A percentile compares a stretch with the other conserved stretches of the same genome.
These are phyloP conservation scores for Phytophthora quininea DNA, from an alignment of 352 stramenopile genomes.

Conservation along the genomic window DNA sequence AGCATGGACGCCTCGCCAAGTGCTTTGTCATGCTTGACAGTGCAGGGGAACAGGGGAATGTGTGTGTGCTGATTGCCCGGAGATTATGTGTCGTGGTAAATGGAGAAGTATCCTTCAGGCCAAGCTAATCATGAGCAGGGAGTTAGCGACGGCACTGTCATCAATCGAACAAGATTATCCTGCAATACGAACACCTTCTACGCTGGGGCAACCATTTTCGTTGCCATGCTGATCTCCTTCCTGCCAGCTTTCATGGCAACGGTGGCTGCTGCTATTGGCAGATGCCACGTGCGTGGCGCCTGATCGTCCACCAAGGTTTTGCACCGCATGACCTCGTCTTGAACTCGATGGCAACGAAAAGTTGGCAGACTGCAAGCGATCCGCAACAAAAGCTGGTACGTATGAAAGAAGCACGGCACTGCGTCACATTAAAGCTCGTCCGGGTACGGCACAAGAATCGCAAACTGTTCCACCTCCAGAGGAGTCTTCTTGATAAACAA, in stretches of 20 bases:
- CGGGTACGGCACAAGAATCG: conserved; percentile 38
- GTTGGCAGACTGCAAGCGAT: background rate
- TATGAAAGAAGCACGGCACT: background rate
- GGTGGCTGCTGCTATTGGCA: background rate
- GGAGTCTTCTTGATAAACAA: conserved; percentile 38
- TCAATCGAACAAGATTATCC: background rate
- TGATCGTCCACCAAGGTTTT: background rate
- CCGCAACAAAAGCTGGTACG: background rate
- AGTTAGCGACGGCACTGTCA: background rate
- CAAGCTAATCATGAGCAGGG: background rate
- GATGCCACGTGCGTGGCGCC: background rate
- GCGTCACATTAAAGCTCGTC: conserved; percentile 20
- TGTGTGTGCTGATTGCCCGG: too few relatives aligned
- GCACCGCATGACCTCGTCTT: too few relatives aligned
- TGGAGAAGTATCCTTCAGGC: too few relatives aligned
- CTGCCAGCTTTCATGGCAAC: background rate
- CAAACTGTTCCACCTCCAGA: conserved; percentile 35
- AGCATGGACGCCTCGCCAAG: background rate
- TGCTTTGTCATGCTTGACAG: too few relatives aligned
- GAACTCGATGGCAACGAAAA: background rate
- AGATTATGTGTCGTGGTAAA: too few relatives aligned
- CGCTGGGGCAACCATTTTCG: background rate
- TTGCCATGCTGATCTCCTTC: background rate
- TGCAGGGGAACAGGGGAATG: too few relatives aligned
- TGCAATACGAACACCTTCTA: too few relatives aligned